phyloP scores from a whole-genome alignment of 257 asterid genomes.

The Plectranthus barbatus region DNA sequence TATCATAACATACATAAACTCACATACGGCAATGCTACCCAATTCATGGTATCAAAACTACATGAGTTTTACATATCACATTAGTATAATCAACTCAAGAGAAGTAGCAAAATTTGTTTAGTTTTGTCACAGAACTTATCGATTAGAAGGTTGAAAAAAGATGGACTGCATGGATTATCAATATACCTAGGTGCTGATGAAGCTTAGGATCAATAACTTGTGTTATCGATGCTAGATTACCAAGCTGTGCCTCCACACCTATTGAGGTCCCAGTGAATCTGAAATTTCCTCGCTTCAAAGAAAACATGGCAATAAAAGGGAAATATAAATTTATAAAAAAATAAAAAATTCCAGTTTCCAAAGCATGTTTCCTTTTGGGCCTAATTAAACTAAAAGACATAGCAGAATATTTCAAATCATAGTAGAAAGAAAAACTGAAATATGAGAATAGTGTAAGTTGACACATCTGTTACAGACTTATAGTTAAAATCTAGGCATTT shows the following conservation, averaged over 20 bases:
- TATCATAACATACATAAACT: background rate
- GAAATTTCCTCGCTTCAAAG: constrained; percentile 86
- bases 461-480: background rate
- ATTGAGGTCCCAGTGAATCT: constrained; percentile 84
- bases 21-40: background rate
- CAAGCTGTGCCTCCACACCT: constrained; percentile 84
- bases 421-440: background rate
- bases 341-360: background rate
- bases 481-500: background rate
- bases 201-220: constrained; percentile 93
- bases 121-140: background rate
- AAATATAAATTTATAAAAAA: background rate
- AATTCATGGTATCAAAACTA: constrained; percentile 6
- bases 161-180: background rate
- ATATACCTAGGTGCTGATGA: constrained; percentile 87
- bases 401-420: background rate
- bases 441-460: background rate
- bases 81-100: background rate
- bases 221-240: constrained; percentile 74
- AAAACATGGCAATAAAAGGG: constrained; percentile 20
- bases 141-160: background rate
- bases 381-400: background rate
- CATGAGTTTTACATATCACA: background rate
- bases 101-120: background rate
- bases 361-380: background rate